Evolutionary conservation across 441 rosid genomes (phyloP).

Genomic region (Syzygium malaccense): DNA sequence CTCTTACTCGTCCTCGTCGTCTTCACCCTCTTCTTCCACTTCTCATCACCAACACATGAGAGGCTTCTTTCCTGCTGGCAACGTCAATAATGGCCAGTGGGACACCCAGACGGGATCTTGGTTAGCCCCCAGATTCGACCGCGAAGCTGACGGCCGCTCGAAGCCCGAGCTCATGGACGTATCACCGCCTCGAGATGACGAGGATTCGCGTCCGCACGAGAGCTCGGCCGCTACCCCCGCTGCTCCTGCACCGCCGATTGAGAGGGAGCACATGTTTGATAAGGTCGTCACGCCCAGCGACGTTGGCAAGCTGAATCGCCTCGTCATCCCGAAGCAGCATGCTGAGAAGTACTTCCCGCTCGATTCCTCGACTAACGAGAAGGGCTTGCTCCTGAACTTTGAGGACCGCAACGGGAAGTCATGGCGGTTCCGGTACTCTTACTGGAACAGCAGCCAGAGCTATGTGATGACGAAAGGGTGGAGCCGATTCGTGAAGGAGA

Average conservation of each 20-base stretch:
- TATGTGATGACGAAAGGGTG: constrained; percentile 14
- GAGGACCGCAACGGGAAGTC: constrained; percentile 9
- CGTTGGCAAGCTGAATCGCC: constrained; percentile 90
- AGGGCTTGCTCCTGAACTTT: constrained; percentile 40
- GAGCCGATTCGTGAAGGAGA: constrained; percentile 17
- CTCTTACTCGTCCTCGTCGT: constrained; percentile 22
- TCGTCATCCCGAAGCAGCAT: constrained; percentile 93
- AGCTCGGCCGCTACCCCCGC: neutral
- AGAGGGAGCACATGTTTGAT: constrained; percentile 73
- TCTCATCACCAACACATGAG: constrained; percentile 8
- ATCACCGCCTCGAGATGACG: constrained; percentile 38
- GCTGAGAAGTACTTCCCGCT: constrained; percentile 94
- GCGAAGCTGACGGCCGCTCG: neutral
- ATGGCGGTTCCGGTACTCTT: constrained; percentile 12
- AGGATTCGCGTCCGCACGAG: constrained; percentile 16
- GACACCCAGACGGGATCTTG: constrained; percentile 22
- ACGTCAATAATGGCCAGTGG: constrained; percentile 3
- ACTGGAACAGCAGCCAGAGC: constrained; percentile 19
- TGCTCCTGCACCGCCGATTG: constrained; percentile 11
- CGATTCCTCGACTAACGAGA: constrained; percentile 56
- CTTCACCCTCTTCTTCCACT: constrained; percentile 17
- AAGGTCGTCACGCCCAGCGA: constrained; percentile 78
- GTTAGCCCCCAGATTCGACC: constrained; percentile 12
- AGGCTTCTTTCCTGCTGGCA: neutral
- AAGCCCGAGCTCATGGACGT: constrained; percentile 43